Conservation (phyloP, 148 eudicot genomes). For the Cornus florida region DNA sequence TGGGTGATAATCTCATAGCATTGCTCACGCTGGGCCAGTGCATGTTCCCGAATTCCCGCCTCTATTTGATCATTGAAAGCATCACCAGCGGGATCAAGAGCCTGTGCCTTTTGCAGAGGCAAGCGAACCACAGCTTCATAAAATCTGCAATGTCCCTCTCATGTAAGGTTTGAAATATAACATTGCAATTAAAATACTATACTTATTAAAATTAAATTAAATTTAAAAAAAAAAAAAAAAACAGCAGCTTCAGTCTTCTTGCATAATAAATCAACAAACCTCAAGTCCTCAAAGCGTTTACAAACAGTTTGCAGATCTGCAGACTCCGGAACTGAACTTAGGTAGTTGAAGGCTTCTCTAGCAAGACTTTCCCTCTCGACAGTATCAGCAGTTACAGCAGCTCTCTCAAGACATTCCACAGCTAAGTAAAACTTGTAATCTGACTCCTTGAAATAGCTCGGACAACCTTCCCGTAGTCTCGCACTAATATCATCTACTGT, state of each 20-base stretch:
- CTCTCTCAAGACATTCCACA: conserved; percentile 97
- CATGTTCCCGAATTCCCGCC: conserved; percentile 61
- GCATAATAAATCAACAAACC: conserved; percentile 39
- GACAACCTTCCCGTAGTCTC: conserved; percentile 87
- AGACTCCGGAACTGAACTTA: conserved; percentile 89
- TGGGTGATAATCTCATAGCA: conserved; percentile 80
- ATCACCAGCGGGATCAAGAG: conserved; percentile 89
- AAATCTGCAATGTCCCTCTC: conserved; percentile 52
- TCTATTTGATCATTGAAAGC: conserved; percentile 91
- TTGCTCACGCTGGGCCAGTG: conserved; percentile 80
- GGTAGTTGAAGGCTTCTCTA: conserved; percentile 77
- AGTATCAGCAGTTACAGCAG: conserved; percentile 72
- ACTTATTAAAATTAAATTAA: background rate
- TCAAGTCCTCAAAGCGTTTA: conserved; percentile 91
- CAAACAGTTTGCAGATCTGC: conserved; percentile 91
- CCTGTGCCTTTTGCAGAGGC: conserved; percentile 94
- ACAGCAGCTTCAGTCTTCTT: background rate
- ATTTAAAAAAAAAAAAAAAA: background rate
- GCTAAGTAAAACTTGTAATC: conserved; percentile 96
- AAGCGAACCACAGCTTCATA: conserved; percentile 98
- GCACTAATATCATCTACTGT: conserved; percentile 91
- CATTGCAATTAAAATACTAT: background rate
- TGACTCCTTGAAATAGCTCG: conserved; percentile 93
- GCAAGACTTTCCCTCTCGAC: conserved; percentile 85
- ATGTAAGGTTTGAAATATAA: conserved; percentile 3